Evolutionary conservation across 352 stramenopile species (phyloP), one percentile per base, ranked within the genome.

Genomic region (Phytophthora aleatoria): DNA sequence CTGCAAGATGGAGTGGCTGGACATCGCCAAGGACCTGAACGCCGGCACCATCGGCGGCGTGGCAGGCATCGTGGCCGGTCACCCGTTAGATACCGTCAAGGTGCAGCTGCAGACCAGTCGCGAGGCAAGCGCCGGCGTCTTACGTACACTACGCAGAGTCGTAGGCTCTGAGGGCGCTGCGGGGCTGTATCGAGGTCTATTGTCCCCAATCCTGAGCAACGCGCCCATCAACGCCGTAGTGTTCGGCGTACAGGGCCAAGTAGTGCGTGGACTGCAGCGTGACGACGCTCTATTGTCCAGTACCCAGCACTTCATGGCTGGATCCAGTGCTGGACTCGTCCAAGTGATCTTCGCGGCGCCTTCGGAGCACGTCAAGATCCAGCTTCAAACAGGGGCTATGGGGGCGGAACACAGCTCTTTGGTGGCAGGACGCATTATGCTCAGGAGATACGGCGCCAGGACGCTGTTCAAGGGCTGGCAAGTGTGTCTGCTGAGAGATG

Each of bases 11-110:
- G 81, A 91, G 64, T 94, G 85, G 85, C 67, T 92, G 53, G 85
- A 92, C 59, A 79, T 94, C 16, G 72, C 74, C 63, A 94, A 92
- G 70, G 85, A 94, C 73, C 73, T 94, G 57, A 91, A 92, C 67
- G 83, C 85, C 35, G 85, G 85, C 57, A 94, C 85, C n/a, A 76
- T 94, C 36, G 85, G 82, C 44, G 85, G 85, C 58, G 82, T 92
- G 33, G 84, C 85, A 2, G 83, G 85, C 50, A 92, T 95, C 67
- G 67, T 92, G 28, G 76, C 83, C 13, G 86, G 88, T 10, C 88
- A 96, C 53, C 88, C 88, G 26, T 75, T 96, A 27, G 88, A 96
- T 74, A 96, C 88, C 24, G 81, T 96, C 62, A 96, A 96, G 65
- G 86, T 95, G 58, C 85, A 88, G 41, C 64, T 95, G 45, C 88